Evolutionary conservation across 805 yeast genomes (phyloP).

Genomic region (Wickerhamiella australiensis): DNA sequence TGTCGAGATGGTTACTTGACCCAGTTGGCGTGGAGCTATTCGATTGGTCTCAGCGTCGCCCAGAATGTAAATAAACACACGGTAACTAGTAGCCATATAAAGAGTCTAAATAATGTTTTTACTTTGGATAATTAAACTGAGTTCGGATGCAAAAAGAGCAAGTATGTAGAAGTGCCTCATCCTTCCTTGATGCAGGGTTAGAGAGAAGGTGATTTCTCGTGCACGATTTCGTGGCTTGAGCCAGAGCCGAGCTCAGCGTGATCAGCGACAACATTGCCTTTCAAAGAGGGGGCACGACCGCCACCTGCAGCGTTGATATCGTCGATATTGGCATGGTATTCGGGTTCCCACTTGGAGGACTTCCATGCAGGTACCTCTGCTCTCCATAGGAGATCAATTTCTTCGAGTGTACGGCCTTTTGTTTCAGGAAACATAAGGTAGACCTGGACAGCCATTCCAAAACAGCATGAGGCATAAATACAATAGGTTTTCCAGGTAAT

Average conservation of each 20-base stretch:
- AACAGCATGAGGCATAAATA: constrained; percentile 62
- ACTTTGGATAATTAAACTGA: no score
- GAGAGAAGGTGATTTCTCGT: background rate
- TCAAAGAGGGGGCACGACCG: constrained; percentile 24
- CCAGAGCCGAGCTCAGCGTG: background rate
- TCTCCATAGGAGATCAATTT: constrained; percentile 49
- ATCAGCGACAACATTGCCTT: background rate
- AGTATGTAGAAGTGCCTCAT: no score
- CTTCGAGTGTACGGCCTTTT: constrained; percentile 54
- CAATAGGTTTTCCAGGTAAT: constrained; percentile 54
- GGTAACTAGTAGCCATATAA: no score
- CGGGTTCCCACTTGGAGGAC: constrained; percentile 19
- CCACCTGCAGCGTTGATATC: constrained; percentile 23
- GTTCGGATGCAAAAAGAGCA: no score
- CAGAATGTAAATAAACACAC: no score
- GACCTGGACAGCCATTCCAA: constrained; percentile 45
- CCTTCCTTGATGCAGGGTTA: background rate
- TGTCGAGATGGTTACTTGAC: no score
- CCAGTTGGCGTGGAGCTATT: no score
- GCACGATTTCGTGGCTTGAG: background rate
- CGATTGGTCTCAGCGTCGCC: no score
- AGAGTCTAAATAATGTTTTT: no score
- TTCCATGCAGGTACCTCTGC: constrained; percentile 21
- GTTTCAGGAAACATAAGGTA: constrained; percentile 52
- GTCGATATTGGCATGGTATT: constrained; percentile 10